Conservation (phyloP, 352 stramenopile species). For the Phytophthora ohioensis region DNA sequence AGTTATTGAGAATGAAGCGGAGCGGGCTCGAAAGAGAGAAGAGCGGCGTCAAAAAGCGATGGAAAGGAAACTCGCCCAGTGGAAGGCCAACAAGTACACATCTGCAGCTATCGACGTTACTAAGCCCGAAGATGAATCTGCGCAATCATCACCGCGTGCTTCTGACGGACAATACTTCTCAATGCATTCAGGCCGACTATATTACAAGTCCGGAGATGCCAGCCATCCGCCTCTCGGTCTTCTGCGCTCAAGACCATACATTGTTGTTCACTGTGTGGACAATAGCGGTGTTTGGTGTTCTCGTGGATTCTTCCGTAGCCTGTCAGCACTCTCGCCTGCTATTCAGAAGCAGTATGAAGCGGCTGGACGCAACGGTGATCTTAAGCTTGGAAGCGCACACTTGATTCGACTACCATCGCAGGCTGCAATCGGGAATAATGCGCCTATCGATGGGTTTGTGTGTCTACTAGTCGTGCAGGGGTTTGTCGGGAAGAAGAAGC, state of each 20-base stretch:
- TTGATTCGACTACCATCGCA: constrained; percentile 54
- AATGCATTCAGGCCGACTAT: constrained; percentile 34
- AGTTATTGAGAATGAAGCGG: constrained; percentile 49
- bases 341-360: constrained; percentile 76
- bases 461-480: constrained; percentile 81
- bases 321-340: constrained; percentile 57
- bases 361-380: constrained; percentile 59
- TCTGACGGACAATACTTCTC: constrained; percentile 9
- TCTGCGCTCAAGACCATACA: constrained; percentile 33
- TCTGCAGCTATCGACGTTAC: constrained; percentile 48
- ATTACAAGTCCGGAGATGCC: constrained; percentile 69
- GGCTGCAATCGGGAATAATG: constrained; percentile 1
- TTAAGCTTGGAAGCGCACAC: constrained; percentile 80
- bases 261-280: constrained; percentile 84
- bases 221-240: constrained; percentile 45
- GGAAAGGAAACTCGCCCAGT: constrained; percentile 63
- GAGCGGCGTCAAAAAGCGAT: constrained; percentile 53
- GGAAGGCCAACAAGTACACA: constrained; percentile 69
- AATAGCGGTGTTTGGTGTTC: constrained; percentile 77
- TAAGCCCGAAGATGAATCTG: background rate
- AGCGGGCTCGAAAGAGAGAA: constrained; percentile 47
- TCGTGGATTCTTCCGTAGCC: constrained; percentile 75
- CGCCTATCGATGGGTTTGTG: constrained; percentile 49
- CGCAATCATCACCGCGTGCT: constrained; percentile 10
- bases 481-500: constrained; percentile 65